Evolutionary conservation across 1,284 basidiomycete species (phyloP).

Genomic region (Anthracocystis panici-leucophaei): DNA sequence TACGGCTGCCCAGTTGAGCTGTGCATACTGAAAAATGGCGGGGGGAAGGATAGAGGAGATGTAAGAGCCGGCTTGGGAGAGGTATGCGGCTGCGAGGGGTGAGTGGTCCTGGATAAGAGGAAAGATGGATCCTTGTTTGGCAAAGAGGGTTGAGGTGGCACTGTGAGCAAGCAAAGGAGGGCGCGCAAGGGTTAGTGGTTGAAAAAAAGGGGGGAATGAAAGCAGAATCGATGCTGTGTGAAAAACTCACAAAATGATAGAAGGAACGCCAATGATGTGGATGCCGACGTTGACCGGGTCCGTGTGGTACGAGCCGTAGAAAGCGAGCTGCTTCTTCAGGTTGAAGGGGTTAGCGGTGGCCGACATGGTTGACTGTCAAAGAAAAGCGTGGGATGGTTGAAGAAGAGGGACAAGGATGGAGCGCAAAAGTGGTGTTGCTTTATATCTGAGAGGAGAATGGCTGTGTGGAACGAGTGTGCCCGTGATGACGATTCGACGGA

Average conservation of each 20-base stretch:
- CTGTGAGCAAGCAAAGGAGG: constrained; percentile 7
- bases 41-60: constrained; percentile 29
- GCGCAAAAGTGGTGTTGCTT: too few relatives aligned
- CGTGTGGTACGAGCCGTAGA: constrained; percentile 65
- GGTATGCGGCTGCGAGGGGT: constrained; percentile 36
- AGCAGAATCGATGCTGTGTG: neutral
- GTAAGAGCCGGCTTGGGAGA: constrained; percentile 33
- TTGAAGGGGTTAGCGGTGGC: constrained; percentile 56
- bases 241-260: constrained; percentile 52
- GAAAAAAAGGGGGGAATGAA: neutral
- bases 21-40: constrained; percentile 31
- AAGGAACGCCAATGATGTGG: constrained; percentile 62
- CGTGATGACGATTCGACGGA: too few relatives aligned
- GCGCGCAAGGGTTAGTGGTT: neutral
- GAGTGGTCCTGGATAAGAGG: constrained; percentile 36
- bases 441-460: neutral
- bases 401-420: constrained; percentile 4
- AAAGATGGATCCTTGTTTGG: constrained; percentile 46
- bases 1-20: constrained; percentile 39
- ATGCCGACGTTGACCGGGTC: constrained; percentile 61
- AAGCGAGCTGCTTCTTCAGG: constrained; percentile 58
- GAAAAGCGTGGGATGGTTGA: neutral
- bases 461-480: neutral
- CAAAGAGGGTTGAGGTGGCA: constrained; percentile 30
- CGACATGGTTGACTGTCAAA: constrained; percentile 30